Evolutionary conservation across 2,329 filamentous ascomycete species (phyloP), one percentile per base, ranked within the genome.

Genomic region (Monosporascus sp.): DNA sequence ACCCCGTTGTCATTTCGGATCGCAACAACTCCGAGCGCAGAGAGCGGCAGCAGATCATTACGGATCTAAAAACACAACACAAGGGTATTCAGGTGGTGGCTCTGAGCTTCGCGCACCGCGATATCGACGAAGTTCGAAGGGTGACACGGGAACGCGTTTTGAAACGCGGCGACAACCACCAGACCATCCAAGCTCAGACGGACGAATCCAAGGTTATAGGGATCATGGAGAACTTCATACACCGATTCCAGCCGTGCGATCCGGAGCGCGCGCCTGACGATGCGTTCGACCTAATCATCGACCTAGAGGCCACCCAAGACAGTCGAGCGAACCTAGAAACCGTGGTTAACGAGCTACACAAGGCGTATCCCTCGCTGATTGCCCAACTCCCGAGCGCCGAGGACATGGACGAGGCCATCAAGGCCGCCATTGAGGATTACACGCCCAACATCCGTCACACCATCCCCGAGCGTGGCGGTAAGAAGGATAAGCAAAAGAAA

Each of bases 161-260:
- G 20, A 80, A 84, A 6, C 87, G 94, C 22, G 94, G 94, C 16
- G 91, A 99, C 70, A 97, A 97, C 65, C 94, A 99, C 69, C 94
- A 99, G 72, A 99, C 94, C 0, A 97, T 99, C 55, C 91, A 94
- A 65, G 92, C 93, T 11, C 87, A 83, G 46, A 87, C 89, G 52
- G 82, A 87, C 45, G 72, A 78, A 47, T 74, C 79, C 19, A 93
- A 96, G 69, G 89, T 94, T 52, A 77, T 94, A 47, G 82, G 84
- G 5, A 96, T 99, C 62, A 97, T 99, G 94, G 89, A 97, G 62
- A 90, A 91, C 3, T 99, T 99, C 72, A 78, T 99, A 60, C 71
- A 82, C 14, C 85, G 94, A 37, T 97, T 96, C 67, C 88, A 99
- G 72, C 82, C 87, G 20, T 78, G 91, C 54, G 81, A 92, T 59